Base-by-base conservation (phyloP, 768 basidiomycete species). In the Lactarius psammicola region DNA sequence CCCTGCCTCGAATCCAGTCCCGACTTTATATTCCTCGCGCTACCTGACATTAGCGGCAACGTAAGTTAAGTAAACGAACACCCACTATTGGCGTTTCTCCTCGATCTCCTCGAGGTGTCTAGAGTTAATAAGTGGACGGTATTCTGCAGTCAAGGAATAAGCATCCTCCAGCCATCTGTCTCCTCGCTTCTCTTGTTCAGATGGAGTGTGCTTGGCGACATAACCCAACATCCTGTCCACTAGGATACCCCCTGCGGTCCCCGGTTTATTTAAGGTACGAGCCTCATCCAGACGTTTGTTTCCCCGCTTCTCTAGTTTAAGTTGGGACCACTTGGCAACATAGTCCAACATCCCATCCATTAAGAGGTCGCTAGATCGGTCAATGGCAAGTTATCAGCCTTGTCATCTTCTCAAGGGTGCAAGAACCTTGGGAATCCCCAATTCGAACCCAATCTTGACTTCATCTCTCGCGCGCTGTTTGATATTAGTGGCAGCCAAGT, bases 151-250 rank as follows among this genome's bases (percentile, higher is more conserved):
- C 10, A 66, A 8, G 6, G 1, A 8, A 42, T 33, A 51, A 8
- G 65, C 31, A 10, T 18, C 20, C 1, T 63, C 40, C 8, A 66
- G 51, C n/a, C 40, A 20, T 38, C 10, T 2, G 26, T 66, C 65
- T 2, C 65, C 61, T 7, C 51, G 61, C 31, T 9, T 58, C 51
- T 23, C 31, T 23, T 63, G 61, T 15, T 49, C 53, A 15, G 57
- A 44, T 9, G 61, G 56, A 7, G 58, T 4, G 10, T 53, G 40
- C 38, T 13, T 66, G 8, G 31, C 30, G 8, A 55, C 1, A 6
- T 26, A 13, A 2, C 23, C 38, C 17, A 61, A 17, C 17, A 57
- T 3, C 23, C 9, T 51, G 13, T 0, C 33, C 5, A 40, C 20
- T 17, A 60, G 2, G 20, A 49, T 4, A 38, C 31, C 17, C 18